These are phyloP conservation scores for Tetrapyrgos nigripes DNA, from an alignment of 1,284 basidiomycete species.

Conservation along the genomic window DNA sequence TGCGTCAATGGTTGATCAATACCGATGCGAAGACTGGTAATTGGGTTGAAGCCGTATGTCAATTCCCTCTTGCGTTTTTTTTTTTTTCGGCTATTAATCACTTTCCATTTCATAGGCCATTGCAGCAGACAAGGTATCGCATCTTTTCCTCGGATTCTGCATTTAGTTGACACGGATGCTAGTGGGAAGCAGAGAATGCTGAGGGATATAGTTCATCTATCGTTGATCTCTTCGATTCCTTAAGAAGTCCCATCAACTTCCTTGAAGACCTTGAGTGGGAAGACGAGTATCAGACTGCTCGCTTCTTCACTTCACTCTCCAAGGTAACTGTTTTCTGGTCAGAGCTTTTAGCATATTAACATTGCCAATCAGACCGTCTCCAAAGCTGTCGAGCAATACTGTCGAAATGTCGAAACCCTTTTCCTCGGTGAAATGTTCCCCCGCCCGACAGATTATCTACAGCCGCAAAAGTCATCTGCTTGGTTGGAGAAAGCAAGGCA, in stretches of 20 bases:
- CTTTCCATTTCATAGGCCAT: constrained; percentile 65
- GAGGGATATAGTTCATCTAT: constrained; percentile 96
- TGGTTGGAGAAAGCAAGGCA: constrained; percentile 96
- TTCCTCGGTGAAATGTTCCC: constrained; percentile 97
- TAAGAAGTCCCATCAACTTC: constrained; percentile 90
- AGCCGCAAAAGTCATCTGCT: constrained; percentile 86
- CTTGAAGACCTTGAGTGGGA: constrained; percentile 92
- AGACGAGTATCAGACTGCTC: constrained; percentile 87
- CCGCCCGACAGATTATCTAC: constrained; percentile 74
- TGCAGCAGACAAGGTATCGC: constrained; percentile 79
- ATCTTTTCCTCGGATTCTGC: constrained; percentile 3
- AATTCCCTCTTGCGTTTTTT: neutral
- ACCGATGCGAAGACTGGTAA: constrained; percentile 91
- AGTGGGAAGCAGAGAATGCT: constrained; percentile 87
- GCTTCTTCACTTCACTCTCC: constrained; percentile 88
- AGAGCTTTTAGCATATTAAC: constrained; percentile 4
- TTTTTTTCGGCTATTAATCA: constrained; percentile 2
- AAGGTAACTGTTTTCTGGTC: constrained; percentile 57
- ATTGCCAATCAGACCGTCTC: constrained; percentile 92
- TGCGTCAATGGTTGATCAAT: constrained; percentile 89
- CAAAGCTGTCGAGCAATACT: constrained; percentile 93
- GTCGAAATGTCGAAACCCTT: constrained; percentile 84
- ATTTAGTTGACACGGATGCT: constrained; percentile 12
- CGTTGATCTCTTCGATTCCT: constrained; percentile 93
- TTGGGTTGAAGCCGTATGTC: constrained; percentile 90